phyloP scores from a whole-genome alignment of 805 yeast genomes.

The Candida caryicola region DNA sequence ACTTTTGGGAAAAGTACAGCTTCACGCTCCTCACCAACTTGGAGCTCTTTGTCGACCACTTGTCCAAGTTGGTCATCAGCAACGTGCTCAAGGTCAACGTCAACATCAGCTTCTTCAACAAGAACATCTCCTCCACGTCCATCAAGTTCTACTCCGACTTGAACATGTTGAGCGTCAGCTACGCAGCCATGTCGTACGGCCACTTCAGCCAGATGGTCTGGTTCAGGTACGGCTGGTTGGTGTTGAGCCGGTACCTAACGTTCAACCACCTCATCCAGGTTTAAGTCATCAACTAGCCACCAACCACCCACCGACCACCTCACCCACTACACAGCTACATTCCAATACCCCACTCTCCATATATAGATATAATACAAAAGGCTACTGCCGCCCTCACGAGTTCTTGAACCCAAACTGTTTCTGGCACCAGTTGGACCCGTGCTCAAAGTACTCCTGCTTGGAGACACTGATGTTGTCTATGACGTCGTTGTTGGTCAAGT shows the following conservation, averaged over 20 bases:
- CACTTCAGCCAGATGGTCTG: slow-evolving; percentile 92
- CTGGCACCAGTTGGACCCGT: slow-evolving; percentile 64
- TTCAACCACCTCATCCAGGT: slow-evolving; percentile 64
- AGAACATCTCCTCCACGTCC: slow-evolving; percentile 20
- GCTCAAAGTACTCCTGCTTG: slow-evolving; percentile 78
- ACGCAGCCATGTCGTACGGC: slow-evolving; percentile 75
- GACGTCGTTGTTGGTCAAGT: slow-evolving; percentile 37
- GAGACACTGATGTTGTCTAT: slow-evolving; percentile 58
- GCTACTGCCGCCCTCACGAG: neutral
- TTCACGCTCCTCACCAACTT: slow-evolving; percentile 43
- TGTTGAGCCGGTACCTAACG: slow-evolving; percentile 71
- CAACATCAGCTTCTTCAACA: slow-evolving; percentile 36
- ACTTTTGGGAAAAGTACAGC: slow-evolving; percentile 49
- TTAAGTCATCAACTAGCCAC: neutral
- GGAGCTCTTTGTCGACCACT: slow-evolving; percentile 36
- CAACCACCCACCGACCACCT: neutral
- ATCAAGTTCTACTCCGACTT: slow-evolving; percentile 39
- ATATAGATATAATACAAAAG: slow-evolving; percentile 1
- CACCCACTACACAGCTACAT: no score
- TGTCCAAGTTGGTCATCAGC: slow-evolving; percentile 31
- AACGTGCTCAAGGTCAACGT: slow-evolving; percentile 32
- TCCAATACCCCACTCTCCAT: no score
- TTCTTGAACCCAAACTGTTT: slow-evolving; percentile 47
- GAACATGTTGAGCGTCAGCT: slow-evolving; percentile 40
- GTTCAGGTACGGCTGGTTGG: slow-evolving; percentile 89